A percentile compares a stretch with the other conserved stretches of the same genome.
phyloP scores from a whole-genome alignment of 805 yeast species.

The Ogataea allantospora region DNA sequence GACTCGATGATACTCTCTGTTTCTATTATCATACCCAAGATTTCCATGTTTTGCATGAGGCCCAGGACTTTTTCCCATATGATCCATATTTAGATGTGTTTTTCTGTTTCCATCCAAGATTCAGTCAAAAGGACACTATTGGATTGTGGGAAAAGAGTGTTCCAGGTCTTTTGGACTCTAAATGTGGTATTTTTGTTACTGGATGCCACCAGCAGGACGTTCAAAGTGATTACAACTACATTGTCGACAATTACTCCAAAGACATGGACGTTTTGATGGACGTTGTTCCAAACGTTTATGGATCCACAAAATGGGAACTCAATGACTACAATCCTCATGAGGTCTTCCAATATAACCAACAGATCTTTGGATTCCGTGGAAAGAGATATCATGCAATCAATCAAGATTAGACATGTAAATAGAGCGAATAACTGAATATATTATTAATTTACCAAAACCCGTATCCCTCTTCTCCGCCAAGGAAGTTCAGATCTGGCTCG shows the following conservation, averaged over 20 bases:
- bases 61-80: slow-evolving; percentile 94
- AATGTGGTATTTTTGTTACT: slow-evolving; percentile 88
- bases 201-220: slow-evolving; percentile 82
- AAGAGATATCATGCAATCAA: slow-evolving; percentile 88
- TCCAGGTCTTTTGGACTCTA: slow-evolving; percentile 85
- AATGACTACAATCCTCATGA: slow-evolving; percentile 92
- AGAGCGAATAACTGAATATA: slow-evolving; percentile 11
- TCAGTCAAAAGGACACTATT: slow-evolving; percentile 75
- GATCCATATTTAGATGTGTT: slow-evolving; percentile 95
- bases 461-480: slow-evolving; percentile 29
- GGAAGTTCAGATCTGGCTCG: slow-evolving; percentile 14
- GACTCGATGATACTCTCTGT: slow-evolving; percentile 70
- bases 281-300: slow-evolving; percentile 68
- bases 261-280: slow-evolving; percentile 82
- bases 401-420: slow-evolving; percentile 15
- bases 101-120: slow-evolving; percentile 94
- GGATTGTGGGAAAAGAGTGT: slow-evolving; percentile 82
- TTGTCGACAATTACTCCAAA: slow-evolving; percentile 60
- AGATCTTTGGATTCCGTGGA: slow-evolving; percentile 89
- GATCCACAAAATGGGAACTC: slow-evolving; percentile 91
- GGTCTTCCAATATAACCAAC: slow-evolving; percentile 87
- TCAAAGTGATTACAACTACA: slow-evolving; percentile 67
- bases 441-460: slow-evolving; percentile 27
- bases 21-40: slow-evolving; percentile 85
- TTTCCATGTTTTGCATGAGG: slow-evolving; percentile 87